Evolutionary conservation across 345 rosid species (phyloP), one percentile per base, ranked within the genome.

Genomic region (Eucalyptus dawsonii): DNA sequence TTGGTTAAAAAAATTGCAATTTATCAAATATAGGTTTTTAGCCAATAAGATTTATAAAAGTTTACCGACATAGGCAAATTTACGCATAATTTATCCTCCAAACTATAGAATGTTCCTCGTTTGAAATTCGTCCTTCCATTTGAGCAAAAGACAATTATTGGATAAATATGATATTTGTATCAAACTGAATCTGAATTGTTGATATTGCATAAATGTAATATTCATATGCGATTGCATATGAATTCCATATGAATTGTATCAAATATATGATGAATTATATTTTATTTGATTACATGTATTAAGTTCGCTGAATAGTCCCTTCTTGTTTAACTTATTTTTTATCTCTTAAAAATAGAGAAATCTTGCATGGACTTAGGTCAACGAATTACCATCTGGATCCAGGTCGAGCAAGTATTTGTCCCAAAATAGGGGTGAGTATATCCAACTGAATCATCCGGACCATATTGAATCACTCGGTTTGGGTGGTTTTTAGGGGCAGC

Each of bases 151-250:
- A 29, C 14, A 7, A 14, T 11, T n/a, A 14, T 65, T 2, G 31
- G 19, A n/a, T n/a, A 65, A 65, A 65, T 65, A 29, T 29, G 14
- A 14, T 60, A 25, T 25, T 0, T 25, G 14, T 60, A 12, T 2
- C 31, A 0, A 12, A 11, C 2, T 6, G 0, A 60, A 25, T 27
- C 3, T 60, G 4, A 60, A 25, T 27, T 0, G 1, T 58, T 8
- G 6, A 58, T 2, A 58, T 5, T n/a, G n/a, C n/a, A n/a, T n/a
- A n/a, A n/a, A n/a, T n/a, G n/a, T n/a, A n/a, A n/a, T n/a, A n/a
- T n/a, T n/a, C n/a, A n/a, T n/a, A n/a, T n/a, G n/a, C n/a, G 2
- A 54, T 58, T 0, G 29, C 65, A 58, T 58, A 0, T 24, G 27
- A 10, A 56, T 58, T 58, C 65, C 0, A 50, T 50, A 50, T 50